Evolutionary conservation across 306 rosid species (phyloP), one percentile per base, ranked within the genome.

Genomic region (Glycine latifolia): DNA sequence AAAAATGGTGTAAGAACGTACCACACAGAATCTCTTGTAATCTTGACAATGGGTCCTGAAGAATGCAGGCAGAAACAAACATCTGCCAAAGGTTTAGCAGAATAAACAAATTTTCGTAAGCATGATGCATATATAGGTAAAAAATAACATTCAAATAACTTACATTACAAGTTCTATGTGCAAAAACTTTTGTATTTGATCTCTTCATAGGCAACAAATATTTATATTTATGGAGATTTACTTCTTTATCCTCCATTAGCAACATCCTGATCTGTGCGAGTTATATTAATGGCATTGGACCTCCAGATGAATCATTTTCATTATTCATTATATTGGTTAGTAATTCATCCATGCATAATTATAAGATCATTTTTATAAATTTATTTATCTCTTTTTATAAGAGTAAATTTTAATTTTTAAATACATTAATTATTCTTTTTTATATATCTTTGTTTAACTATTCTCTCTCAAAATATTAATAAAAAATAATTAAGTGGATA

Each of bases 241-340:
- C 74, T 75, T 59, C 61, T 60, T 43, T 81, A 67, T 69, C 66
- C 86, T 79, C 79, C 76, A 73, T 79, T 82, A 55, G 56, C 67
- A 73, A 46, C 13, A 58, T n/a, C 43, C 37, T 1, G 43, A 37
- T 1, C 1, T n/a, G 6, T 39, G 5, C 44, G 1, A 39, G 44
- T 39, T 26, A 26, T 26, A 26, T 26, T 39, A 77, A 79, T 70
- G 80, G 67, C 76, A 77, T 77, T 39, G 83, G 82, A 82, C 56
- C 65, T 35, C 76, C 73, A 69, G 67, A 66, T 75, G 68, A 83
- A 75, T 33, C 62, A 66, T 76, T 71, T 26, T 76, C 68, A 48
- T 65, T 71, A 54, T 48, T 66, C 81, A 76, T 70, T 69, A 60
- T 69, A 31, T 87, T 69, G 65, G 75, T 26, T 26, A 20, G 26